phyloP scores from a whole-genome alignment of 352 stramenopile genomes.

The Phytophthora palmivora region DNA sequence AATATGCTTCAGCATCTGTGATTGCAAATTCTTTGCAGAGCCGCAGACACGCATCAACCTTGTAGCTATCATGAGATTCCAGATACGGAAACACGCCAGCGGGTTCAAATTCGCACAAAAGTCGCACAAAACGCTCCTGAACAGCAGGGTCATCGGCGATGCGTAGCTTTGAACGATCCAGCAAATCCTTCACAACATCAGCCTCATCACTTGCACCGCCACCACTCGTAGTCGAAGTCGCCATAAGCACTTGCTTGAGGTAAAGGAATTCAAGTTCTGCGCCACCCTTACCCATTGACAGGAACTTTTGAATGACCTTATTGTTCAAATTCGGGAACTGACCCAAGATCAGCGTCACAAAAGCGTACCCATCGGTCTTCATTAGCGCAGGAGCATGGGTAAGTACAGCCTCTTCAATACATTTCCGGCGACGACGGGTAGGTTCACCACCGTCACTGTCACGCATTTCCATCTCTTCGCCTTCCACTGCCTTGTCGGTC shows the following conservation, averaged over 20 bases:
- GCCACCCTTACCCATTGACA: conserved; percentile 81
- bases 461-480: conserved; percentile 45
- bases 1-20: conserved; percentile 90
- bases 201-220: conserved; percentile 63
- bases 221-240: conserved; percentile 54
- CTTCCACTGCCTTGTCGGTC: conserved; percentile 56
- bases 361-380: conserved; percentile 88
- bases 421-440: conserved; percentile 57
- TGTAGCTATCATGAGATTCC: conserved; percentile 88
- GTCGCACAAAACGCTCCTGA: conserved; percentile 82
- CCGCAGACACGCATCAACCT: conserved; percentile 85
- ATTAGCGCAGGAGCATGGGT: conserved; percentile 83
- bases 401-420: conserved; percentile 83
- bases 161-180: conserved; percentile 83
- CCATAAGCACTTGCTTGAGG: conserved; percentile 81
- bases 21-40: conserved; percentile 88
- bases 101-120: conserved; percentile 85
- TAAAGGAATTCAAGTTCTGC: conserved; percentile 86
- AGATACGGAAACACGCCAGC: conserved; percentile 81
- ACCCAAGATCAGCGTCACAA: conserved; percentile 89
- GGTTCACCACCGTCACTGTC: conserved; percentile 43
- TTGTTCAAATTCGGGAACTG: conserved; percentile 89
- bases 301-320: conserved; percentile 85
- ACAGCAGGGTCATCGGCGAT: conserved; percentile 84
- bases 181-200: conserved; percentile 80